phyloP scores from a whole-genome alignment of 1,139 yeast species.

The Zygosaccharomyces sapae region DNA sequence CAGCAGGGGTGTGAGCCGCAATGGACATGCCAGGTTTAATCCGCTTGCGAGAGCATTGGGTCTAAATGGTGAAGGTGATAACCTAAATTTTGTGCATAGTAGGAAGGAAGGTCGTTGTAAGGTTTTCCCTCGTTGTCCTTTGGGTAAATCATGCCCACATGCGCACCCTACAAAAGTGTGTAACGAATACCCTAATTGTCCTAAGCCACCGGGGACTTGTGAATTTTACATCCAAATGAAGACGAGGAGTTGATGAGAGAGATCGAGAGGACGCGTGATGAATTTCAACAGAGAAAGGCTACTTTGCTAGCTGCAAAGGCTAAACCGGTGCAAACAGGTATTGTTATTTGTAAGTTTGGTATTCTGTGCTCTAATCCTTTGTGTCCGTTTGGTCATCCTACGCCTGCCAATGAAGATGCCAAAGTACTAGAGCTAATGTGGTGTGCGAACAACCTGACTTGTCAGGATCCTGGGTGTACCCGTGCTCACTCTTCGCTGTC shows the following conservation, averaged over 20 bases:
- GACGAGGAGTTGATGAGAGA: conserved; percentile 69
- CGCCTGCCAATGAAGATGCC: conserved; percentile 74
- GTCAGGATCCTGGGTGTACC: conserved; percentile 57
- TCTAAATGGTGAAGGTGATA: conserved; percentile 24
- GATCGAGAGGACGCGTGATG: conserved; percentile 55
- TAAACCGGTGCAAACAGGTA: conserved; percentile 41
- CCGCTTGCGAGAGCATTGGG: conserved; percentile 37
- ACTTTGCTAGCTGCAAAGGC: conserved; percentile 35
- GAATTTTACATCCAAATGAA: conserved; percentile 79
- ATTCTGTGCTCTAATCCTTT: conserved; percentile 65
- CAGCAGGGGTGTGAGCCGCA: conserved; percentile 22
- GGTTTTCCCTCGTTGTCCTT: conserved; percentile 71
- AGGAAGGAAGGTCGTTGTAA: conserved; percentile 65
- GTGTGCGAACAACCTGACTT: conserved; percentile 69
- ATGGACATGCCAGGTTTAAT: conserved; percentile 31
- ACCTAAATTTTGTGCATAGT: conserved; percentile 28
- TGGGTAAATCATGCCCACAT: conserved; percentile 59
- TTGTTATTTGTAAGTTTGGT: conserved; percentile 71
- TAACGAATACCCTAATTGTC: conserved; percentile 73
- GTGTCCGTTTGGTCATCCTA: conserved; percentile 89
- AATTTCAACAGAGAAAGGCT: conserved; percentile 44
- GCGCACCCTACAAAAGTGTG: conserved; percentile 80
- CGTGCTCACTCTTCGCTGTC: conserved; percentile 77
- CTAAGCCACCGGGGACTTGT: conserved; percentile 78
- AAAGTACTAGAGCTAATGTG: conserved; percentile 65